Conservation (phyloP, 306 rosid species). For the Quercus berberidifolia region DNA sequence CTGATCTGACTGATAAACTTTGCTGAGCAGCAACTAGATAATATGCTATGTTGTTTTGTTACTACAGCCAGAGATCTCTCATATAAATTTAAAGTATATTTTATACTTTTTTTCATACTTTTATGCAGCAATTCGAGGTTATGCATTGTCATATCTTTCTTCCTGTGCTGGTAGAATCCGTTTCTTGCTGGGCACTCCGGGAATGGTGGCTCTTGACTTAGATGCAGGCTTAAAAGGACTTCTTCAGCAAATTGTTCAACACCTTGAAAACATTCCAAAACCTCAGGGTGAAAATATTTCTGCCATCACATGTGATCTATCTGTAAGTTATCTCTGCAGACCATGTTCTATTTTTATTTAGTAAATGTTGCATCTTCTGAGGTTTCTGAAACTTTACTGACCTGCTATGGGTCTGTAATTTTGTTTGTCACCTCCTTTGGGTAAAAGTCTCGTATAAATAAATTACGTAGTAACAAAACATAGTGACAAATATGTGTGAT, state of each 20-base stretch:
- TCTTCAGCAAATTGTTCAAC: constrained; percentile 73
- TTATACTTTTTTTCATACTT: constrained; percentile 19
- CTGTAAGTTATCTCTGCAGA: constrained; percentile 41
- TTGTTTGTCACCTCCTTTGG: background rate
- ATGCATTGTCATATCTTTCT: constrained; percentile 90
- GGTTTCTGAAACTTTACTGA: background rate
- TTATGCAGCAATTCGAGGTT: constrained; percentile 93
- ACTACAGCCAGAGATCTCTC: background rate
- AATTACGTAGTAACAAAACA: too few species aligned
- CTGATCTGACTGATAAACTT: background rate
- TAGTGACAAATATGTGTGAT: background rate
- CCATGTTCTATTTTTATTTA: constrained; percentile 11
- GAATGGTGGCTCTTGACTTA: constrained; percentile 98
- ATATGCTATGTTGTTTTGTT: background rate
- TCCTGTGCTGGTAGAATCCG: constrained; percentile 94
- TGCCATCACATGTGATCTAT: constrained; percentile 80
- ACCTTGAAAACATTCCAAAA: constrained; percentile 90
- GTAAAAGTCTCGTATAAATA: background rate
- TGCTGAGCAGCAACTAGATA: background rate
- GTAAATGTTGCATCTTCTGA: background rate
- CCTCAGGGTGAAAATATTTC: constrained; percentile 94
- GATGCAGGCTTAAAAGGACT: constrained; percentile 80
- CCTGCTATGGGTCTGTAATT: background rate
- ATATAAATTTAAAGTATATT: background rate
- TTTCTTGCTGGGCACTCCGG: constrained; percentile 88